Evolutionary conservation across 2,329 filamentous ascomycete genomes (phyloP).

Genomic region (Clarireedia homoeocarpa): DNA sequence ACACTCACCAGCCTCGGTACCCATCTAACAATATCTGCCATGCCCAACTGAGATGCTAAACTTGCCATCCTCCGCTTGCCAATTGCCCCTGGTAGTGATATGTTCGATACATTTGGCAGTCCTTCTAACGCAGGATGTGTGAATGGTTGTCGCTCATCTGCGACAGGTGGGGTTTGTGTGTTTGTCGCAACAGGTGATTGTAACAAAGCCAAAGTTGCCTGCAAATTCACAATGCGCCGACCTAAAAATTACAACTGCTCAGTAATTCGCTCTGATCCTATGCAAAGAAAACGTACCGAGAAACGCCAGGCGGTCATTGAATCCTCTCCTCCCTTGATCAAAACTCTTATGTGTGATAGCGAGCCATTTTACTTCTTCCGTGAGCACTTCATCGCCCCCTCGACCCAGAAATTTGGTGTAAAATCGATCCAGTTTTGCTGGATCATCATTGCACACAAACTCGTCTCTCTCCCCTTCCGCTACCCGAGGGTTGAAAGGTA

Average conservation of each 20-base stretch:
- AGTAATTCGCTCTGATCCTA: constrained; percentile 10
- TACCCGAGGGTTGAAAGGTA: constrained; percentile 44
- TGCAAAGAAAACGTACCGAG: constrained; percentile 51
- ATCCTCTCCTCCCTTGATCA: constrained; percentile 87
- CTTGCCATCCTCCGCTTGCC: constrained; percentile 57
- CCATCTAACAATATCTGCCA: constrained; percentile 78
- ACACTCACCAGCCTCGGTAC: constrained; percentile 66
- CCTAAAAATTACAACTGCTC: constrained; percentile 34
- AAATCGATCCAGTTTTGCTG: constrained; percentile 64
- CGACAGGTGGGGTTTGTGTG: constrained; percentile 33
- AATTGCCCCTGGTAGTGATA: constrained; percentile 53
- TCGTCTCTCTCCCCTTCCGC: constrained; percentile 44
- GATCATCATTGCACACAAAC: constrained; percentile 70
- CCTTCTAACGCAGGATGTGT: constrained; percentile 61
- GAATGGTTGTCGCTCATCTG: constrained; percentile 49
- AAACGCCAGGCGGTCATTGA: constrained; percentile 89
- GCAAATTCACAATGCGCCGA: constrained; percentile 50
- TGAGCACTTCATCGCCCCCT: constrained; percentile 64
- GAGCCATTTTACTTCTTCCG: constrained; percentile 93
- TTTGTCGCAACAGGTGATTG: constrained; percentile 32
- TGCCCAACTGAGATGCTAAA: constrained; percentile 61
- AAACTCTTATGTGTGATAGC: constrained; percentile 98
- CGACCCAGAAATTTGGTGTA: constrained; percentile 70
- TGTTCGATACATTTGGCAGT: constrained; percentile 61
- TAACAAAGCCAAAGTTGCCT: constrained; percentile 55